Base-by-base conservation (phyloP, 1,139 yeast genomes). In the Trichomonascaceae sp. region DNA sequence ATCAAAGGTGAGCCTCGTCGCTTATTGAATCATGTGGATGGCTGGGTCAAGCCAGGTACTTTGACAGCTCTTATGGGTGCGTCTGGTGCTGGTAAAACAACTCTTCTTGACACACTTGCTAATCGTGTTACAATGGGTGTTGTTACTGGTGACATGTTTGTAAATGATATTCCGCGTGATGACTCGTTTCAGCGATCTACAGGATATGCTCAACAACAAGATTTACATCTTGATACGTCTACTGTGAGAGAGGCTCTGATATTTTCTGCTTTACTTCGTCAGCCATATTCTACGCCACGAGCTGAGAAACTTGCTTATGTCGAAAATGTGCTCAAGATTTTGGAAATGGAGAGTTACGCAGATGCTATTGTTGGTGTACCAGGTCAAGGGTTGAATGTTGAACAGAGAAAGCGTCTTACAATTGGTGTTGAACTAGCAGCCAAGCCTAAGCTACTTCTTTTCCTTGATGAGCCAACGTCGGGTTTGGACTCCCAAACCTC, bases 21-120 rank as follows among this genome's bases (percentile, higher is more conserved):
- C 60, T 68, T 81, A 50, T 69, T 84, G 58, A 78, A 80, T 57
- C 74, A 79, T 64, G 79, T 84, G 51, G 82, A 80, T 59, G 89
- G 88, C 45, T 84, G 75, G 66, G 83, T 83, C 62, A 78, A 80
- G 58, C 87, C 87, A 15, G 87, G 87, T 60, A 79, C 82, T 36
- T 68, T 80, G 72, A 80, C 83, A 49, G 84, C 84, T 27, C 67
- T 83, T 46, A 82, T 83, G 85, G 87, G 87, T 59, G 84, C 79
- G 58, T 82, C 86, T 27, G 87, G 87, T 64, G 86, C 86, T 48
- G 87, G 87, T 65, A 82, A 82, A 66, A 83, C 87, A 1, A 83
- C 87, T 7, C 70, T 83, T 57, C 73, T 83, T 57, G 81, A 82
- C 62, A 78, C 78, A 50, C 72, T 83, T 56, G 82, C 87, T 15